phyloP scores from a whole-genome alignment of 352 stramenopile species.

The Pythium scleroteichum region DNA sequence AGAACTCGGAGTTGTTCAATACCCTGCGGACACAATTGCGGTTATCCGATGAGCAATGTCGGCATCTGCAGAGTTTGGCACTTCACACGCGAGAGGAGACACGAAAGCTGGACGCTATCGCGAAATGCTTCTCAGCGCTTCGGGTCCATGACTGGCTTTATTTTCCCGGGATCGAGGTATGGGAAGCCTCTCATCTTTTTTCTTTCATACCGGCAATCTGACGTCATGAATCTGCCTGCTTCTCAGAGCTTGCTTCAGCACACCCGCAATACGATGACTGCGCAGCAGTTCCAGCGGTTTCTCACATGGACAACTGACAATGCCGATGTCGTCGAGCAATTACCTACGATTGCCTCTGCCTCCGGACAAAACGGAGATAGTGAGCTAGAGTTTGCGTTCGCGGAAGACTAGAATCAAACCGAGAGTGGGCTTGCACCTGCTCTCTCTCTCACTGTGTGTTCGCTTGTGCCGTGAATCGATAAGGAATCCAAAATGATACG shows the following conservation, averaged over 20 bases:
- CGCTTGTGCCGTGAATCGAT: constrained; percentile 8
- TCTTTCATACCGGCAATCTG: neutral
- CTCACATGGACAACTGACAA: constrained; percentile 81
- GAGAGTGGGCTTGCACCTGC: neutral
- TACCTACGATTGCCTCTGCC: constrained; percentile 46
- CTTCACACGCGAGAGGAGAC: constrained; percentile 60
- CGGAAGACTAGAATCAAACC: constrained; percentile 56
- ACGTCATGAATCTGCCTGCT: neutral
- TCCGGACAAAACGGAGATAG: constrained; percentile 36
- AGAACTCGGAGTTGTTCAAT: constrained; percentile 61
- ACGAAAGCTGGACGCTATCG: constrained; percentile 75
- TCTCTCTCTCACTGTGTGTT: neutral
- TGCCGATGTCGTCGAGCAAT: constrained; percentile 60
- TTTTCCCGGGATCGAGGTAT: constrained; percentile 80
- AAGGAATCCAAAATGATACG: neutral
- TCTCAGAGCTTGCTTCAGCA: constrained; percentile 70
- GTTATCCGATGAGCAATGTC: constrained; percentile 73
- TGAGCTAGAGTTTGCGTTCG: constrained; percentile 75
- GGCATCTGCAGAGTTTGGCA: constrained; percentile 48
- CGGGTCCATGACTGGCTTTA: constrained; percentile 86
- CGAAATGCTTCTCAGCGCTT: constrained; percentile 85
- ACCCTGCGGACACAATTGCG: constrained; percentile 55
- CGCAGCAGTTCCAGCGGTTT: constrained; percentile 83
- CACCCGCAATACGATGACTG: constrained; percentile 74
- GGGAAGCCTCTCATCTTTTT: constrained; percentile 3